Percentiles rank a stretch among this genome's conserved stretches.
phyloP scores from a whole-genome alignment of 148 eudicot species.

The Rhododendron griersonianum region DNA sequence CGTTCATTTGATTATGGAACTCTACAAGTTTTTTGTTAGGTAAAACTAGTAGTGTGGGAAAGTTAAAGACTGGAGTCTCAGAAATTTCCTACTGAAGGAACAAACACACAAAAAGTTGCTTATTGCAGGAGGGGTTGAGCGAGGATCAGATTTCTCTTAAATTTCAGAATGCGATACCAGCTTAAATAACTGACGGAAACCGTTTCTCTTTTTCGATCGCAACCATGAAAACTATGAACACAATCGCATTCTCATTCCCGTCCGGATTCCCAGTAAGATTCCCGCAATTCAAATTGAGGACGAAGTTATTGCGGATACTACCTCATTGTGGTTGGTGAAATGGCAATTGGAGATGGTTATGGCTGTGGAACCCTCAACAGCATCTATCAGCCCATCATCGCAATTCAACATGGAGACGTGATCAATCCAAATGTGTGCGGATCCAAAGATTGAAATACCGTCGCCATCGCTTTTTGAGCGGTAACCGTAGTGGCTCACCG shows the following conservation, averaged over 20 bases:
- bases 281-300: not conserved
- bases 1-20: too few relatives aligned
- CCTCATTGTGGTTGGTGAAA: conserved; percentile 51
- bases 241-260: not conserved
- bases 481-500: conserved; percentile 31
- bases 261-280: not conserved
- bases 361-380: conserved; percentile 41
- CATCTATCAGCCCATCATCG: conserved; percentile 45
- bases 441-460: conserved; percentile 45
- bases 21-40: too few relatives aligned
- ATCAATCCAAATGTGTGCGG: conserved; percentile 49
- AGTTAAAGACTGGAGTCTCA: not conserved
- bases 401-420: conserved; percentile 54
- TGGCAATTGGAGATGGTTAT: conserved; percentile 55
- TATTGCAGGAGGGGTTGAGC: too few relatives aligned
- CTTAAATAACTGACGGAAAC: too few relatives aligned
- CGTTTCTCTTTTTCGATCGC: not conserved
- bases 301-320: not conserved
- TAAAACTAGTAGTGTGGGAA: too few relatives aligned
- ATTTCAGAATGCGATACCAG: too few relatives aligned
- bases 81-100: not conserved
- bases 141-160: too few relatives aligned
- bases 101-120: not conserved
- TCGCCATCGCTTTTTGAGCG: conserved; percentile 45
- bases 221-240: not conserved